phyloP scores from a whole-genome alignment of 345 rosid genomes.

The Citrus hindsii region DNA sequence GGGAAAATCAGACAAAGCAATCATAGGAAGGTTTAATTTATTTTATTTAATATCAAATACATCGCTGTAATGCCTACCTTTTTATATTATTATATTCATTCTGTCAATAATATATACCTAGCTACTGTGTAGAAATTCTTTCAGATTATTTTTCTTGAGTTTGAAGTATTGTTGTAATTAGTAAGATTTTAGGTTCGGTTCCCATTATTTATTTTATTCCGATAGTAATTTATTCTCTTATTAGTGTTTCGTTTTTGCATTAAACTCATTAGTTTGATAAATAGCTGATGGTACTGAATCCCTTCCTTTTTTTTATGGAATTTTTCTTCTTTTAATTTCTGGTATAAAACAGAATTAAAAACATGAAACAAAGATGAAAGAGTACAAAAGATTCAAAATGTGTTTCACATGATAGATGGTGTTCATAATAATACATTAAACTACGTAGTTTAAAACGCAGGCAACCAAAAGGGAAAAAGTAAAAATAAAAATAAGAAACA shows the following conservation, averaged over 20 bases:
- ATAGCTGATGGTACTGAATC: too few species aligned
- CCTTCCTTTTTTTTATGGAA: too few species aligned
- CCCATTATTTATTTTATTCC: neutral
- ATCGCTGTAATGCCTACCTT: neutral
- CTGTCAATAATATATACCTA: neutral
- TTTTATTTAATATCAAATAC: too few species aligned
- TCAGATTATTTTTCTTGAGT: neutral
- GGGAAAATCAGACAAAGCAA: constrained; percentile 38
- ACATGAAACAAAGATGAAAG: neutral
- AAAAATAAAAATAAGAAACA: neutral
- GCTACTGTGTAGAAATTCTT: neutral
- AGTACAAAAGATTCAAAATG: neutral
- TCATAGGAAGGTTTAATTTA: constrained; percentile 7
- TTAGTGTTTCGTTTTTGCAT: too few species aligned
- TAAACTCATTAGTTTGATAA: too few species aligned
- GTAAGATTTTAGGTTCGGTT: neutral
- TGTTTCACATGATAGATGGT: constrained; percentile 3
- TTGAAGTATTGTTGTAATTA: neutral
- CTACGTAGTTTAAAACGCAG: neutral
- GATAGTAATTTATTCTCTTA: too few species aligned
- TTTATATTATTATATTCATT: neutral
- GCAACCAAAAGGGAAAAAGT: neutral
- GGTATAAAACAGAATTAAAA: too few species aligned
- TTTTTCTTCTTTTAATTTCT: too few species aligned
- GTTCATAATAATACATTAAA: constrained; percentile 3